These are phyloP conservation scores for Cladobotryum protrusum DNA, from an alignment of 2,329 filamentous ascomycete genomes.

Conservation along the genomic window DNA sequence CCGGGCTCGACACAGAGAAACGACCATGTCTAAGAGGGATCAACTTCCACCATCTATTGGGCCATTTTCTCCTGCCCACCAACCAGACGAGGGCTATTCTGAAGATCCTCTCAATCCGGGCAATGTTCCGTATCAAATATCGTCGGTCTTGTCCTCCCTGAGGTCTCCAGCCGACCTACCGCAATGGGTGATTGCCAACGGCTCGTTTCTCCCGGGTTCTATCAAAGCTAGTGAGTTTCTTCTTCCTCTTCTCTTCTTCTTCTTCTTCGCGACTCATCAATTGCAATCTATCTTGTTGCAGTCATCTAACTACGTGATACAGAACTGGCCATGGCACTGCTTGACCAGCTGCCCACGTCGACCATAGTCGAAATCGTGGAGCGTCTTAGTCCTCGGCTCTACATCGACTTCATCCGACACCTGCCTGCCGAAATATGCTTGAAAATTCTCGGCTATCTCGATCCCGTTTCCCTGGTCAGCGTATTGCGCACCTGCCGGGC, in stretches of 20 bases:
- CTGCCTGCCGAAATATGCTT: conserved; percentile 88
- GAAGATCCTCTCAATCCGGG: conserved; percentile 59
- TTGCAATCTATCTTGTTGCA: not conserved
- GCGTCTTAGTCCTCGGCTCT: conserved; percentile 72
- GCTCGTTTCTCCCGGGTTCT: conserved; percentile 42
- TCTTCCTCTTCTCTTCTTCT: not conserved
- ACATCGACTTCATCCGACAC: conserved; percentile 84
- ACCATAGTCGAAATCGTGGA: conserved; percentile 75
- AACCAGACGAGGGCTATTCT: conserved; percentile 81
- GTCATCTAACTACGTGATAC: not conserved
- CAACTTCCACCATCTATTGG: conserved; percentile 11
- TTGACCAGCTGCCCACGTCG: conserved; percentile 73
- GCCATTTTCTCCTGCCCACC: conserved; percentile 18
- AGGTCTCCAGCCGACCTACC: conserved; percentile 40
- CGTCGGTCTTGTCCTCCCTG: conserved; percentile 28
- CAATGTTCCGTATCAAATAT: conserved; percentile 21
- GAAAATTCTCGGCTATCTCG: conserved; percentile 80
- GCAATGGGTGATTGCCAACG: conserved; percentile 44
- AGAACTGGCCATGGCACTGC: conserved; percentile 77
- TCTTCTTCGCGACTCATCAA: not conserved
- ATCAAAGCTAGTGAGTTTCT: conserved; percentile 42
- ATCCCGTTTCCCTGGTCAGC: conserved; percentile 70
- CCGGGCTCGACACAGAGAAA: conserved; percentile 11
- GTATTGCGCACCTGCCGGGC: conserved; percentile 72
- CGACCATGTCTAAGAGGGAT: conserved; percentile 24